A percentile compares a stretch with the other conserved stretches of the same genome.
phyloP scores from a whole-genome alignment of 2,329 filamentous ascomycete genomes.

The Phialophora verrucosa region DNA sequence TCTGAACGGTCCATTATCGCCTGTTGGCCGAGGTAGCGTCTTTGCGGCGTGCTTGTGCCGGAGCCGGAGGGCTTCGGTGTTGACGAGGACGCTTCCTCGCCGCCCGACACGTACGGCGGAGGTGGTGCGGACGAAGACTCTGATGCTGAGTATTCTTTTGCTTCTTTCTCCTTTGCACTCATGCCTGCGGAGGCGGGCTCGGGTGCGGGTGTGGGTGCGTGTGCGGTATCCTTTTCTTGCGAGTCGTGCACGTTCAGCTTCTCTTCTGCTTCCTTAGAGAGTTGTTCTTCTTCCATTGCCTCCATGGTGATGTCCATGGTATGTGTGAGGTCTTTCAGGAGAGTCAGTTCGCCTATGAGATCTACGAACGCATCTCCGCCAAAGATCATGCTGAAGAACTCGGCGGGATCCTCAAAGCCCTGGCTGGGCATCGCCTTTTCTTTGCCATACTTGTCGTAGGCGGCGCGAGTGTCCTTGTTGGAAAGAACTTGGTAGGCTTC shows the following conservation, averaged over 20 bases:
- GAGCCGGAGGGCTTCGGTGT: constrained; percentile 42
- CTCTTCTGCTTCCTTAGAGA: constrained; percentile 58
- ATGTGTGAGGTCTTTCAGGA: constrained; percentile 97
- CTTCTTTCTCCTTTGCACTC: constrained; percentile 45
- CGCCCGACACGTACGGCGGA: constrained; percentile 32
- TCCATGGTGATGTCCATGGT: constrained; percentile 98
- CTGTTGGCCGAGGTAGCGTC: constrained; percentile 71
- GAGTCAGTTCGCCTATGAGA: constrained; percentile 95
- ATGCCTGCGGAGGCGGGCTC: constrained; percentile 49
- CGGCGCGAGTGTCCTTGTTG: constrained; percentile 81
- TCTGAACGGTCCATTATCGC: constrained; percentile 89
- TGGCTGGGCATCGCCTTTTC: constrained; percentile 88
- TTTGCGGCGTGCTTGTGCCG: constrained; percentile 56
- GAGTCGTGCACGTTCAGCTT: constrained; percentile 54
- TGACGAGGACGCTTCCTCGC: constrained; percentile 33
- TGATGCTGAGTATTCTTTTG: constrained; percentile 15
- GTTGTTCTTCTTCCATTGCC: constrained; percentile 72
- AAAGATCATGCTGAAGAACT: constrained; percentile 99
- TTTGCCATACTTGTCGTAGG: constrained; percentile 97
- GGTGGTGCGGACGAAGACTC: constrained; percentile 29
- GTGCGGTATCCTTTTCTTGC: constrained; percentile 47
- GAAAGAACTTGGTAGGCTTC: constrained; percentile 80
- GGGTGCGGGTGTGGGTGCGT: not conserved
- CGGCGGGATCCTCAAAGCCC: constrained; percentile 92
- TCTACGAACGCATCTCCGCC: constrained; percentile 94